Percentiles rank a stretch among this genome's conserved stretches.
These are phyloP conservation scores for Pseudonectria foliicola DNA, from an alignment of 2,329 filamentous ascomycete species.

Conservation along the genomic window DNA sequence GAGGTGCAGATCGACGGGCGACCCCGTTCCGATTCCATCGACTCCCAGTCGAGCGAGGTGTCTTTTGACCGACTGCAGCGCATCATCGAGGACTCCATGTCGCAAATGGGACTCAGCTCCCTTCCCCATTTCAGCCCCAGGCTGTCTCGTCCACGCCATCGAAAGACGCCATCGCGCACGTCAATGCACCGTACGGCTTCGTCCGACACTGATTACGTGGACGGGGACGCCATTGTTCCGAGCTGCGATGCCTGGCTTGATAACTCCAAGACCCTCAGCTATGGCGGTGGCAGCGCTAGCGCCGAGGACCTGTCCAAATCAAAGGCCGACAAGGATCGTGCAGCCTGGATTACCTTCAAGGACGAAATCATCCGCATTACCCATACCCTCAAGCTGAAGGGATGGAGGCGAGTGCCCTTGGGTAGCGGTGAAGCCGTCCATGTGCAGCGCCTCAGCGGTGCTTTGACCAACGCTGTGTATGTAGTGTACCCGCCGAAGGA, in stretches of 20 bases:
- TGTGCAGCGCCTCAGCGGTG: slow-evolving; percentile 77
- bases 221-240: slow-evolving; percentile 77
- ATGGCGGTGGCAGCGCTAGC: slow-evolving; percentile 44
- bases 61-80: slow-evolving; percentile 75
- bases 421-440: slow-evolving; percentile 61
- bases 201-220: slow-evolving; percentile 79
- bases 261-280: slow-evolving; percentile 82
- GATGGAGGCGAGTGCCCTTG: slow-evolving; percentile 78
- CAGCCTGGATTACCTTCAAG: slow-evolving; percentile 83
- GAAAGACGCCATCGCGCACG: slow-evolving; percentile 22
- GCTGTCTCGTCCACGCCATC: slow-evolving; percentile 35
- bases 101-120: slow-evolving; percentile 41
- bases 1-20: slow-evolving; percentile 12
- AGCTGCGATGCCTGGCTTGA: slow-evolving; percentile 79
- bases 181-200: slow-evolving; percentile 47
- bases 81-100: slow-evolving; percentile 65
- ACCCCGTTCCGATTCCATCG: slow-evolving; percentile 46
- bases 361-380: slow-evolving; percentile 82
- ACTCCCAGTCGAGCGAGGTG: slow-evolving; percentile 60
- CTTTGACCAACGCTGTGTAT: slow-evolving; percentile 93
- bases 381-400: slow-evolving; percentile 83
- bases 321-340: slow-evolving; percentile 57
- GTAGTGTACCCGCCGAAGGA: slow-evolving; percentile 77
- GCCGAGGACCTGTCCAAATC: slow-evolving; percentile 36
- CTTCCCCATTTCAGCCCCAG: slow-evolving; percentile 38